These are phyloP conservation scores for Dictyostelium firmibasis DNA, from an alignment of 78 protist species.

Conservation along the genomic window DNA sequence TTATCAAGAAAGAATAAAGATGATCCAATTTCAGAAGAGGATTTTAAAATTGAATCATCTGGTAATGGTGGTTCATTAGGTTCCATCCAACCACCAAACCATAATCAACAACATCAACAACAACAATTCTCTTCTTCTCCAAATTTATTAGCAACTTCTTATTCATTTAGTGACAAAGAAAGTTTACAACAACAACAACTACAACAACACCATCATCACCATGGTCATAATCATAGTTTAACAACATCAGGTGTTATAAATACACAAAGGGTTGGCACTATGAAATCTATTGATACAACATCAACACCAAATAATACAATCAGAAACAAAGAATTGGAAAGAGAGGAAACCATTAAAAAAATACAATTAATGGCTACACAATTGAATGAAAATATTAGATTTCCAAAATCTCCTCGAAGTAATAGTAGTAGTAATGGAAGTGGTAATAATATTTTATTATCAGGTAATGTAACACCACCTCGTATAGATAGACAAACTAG, in stretches of 20 bases:
- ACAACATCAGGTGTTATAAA: background rate
- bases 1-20: constrained; percentile 17
- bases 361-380: constrained; percentile 17
- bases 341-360: constrained; percentile 25
- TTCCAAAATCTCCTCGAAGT: background rate
- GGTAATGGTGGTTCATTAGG: background rate
- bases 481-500: constrained; percentile 8
- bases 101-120: background rate
- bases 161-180: background rate
- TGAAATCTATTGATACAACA: background rate
- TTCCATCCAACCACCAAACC: background rate
- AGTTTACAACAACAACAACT: background rate
- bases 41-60: constrained; percentile 26
- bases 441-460: background rate
- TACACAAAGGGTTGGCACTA: background rate
- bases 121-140: constrained; percentile 16
- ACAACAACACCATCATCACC: background rate
- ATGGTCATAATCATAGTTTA: background rate
- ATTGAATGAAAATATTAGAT: background rate
- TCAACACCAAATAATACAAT: background rate
- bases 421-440: background rate
- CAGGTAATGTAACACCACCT: background rate
- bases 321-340: constrained; percentile 9
- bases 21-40: constrained; percentile 32
- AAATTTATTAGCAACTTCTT: constrained; percentile 6